Evolutionary conservation across 2,329 filamentous ascomycete genomes (phyloP), one percentile per base, ranked within the genome.

Genomic region (Penicillium vulpinum): DNA sequence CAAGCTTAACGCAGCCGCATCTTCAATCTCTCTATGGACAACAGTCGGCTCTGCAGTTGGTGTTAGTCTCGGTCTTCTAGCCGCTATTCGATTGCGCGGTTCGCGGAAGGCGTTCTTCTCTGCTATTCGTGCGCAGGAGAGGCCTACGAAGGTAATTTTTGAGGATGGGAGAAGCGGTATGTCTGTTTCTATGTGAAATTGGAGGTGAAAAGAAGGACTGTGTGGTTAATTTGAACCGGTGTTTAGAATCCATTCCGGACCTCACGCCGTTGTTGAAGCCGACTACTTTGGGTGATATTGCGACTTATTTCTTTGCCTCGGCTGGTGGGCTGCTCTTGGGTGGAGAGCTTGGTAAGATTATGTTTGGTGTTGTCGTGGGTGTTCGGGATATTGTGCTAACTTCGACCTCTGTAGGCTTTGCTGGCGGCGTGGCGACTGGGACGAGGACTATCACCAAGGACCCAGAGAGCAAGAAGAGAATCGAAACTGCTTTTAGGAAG

Each of bases 241-340:
- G 6, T 39, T 36, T 64, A 85, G 85, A 88, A 66, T 67, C 80
- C 0, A 74, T 89, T 1, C 87, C 87, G 0, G 85, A 89, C 62
- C 73, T 89, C 35, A 83, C 83, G 0, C 78, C 79, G 0, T 66
- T 84, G 36, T 62, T 89, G 39, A 79, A 81, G 43, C 87, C 86
- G 0, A 83, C 82, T 2, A 76, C 76, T 0, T 66, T 83, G 47
- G 85, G 85, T 15, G 87, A 89, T 60, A 68, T 85, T 28, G 82
- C 84, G 4, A 84, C 87, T 0, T 88, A 86, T 66, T 81, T 83
- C 59, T 82, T 89, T 66, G 85, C 88, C 45, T 81, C 81, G 0
- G 67, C 82, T 0, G 86, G 85, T 15, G 86, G 86, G 0, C 68
- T 88, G 5, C 85, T 89, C 59, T 61, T 89, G 6, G 86, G 86